These are phyloP conservation scores for Cajanus cajan DNA, from an alignment of 306 rosid genomes.

Conservation along the genomic window DNA sequence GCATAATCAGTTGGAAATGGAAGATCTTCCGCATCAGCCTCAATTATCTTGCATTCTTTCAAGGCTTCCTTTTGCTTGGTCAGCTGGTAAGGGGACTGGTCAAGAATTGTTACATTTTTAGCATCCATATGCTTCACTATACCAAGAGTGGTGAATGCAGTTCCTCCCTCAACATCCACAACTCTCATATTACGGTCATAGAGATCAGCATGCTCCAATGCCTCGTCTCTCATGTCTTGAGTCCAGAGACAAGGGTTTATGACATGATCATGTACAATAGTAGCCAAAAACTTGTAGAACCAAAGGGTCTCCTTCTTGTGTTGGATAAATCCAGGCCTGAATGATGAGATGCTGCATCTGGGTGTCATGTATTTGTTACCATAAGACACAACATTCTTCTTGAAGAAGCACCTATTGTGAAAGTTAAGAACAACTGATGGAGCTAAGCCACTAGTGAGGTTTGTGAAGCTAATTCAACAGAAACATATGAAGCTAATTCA, in stretches of 20 bases:
- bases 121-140: slow-evolving; percentile 88
- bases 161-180: slow-evolving; percentile 89
- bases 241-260: slow-evolving; percentile 92
- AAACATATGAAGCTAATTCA: no score
- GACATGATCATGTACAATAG: slow-evolving; percentile 72
- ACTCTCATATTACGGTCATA: slow-evolving; percentile 59
- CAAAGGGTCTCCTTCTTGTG: slow-evolving; percentile 86
- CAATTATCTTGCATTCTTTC: slow-evolving; percentile 79
- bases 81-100: slow-evolving; percentile 83
- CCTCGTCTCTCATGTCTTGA: slow-evolving; percentile 90
- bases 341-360: slow-evolving; percentile 43
- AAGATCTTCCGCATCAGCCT: slow-evolving; percentile 87
- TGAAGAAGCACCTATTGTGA: slow-evolving; percentile 22
- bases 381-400: slow-evolving; percentile 25
- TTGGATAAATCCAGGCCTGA: slow-evolving; percentile 78
- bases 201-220: slow-evolving; percentile 79
- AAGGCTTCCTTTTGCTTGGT: slow-evolving; percentile 75
- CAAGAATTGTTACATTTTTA: slow-evolving; percentile 78
- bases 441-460: slow-evolving; percentile 38
- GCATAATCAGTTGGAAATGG: slow-evolving; percentile 83
- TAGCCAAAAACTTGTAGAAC: slow-evolving; percentile 77
- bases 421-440: slow-evolving; percentile 47
- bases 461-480: no score
- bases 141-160: slow-evolving; percentile 84
- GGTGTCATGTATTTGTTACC: slow-evolving; percentile 29